Percentiles rank a stretch among this genome's conserved stretches.
These are phyloP conservation scores for Trichophyton equinum DNA, from an alignment of 2,329 filamentous ascomycete species.

Conservation along the genomic window DNA sequence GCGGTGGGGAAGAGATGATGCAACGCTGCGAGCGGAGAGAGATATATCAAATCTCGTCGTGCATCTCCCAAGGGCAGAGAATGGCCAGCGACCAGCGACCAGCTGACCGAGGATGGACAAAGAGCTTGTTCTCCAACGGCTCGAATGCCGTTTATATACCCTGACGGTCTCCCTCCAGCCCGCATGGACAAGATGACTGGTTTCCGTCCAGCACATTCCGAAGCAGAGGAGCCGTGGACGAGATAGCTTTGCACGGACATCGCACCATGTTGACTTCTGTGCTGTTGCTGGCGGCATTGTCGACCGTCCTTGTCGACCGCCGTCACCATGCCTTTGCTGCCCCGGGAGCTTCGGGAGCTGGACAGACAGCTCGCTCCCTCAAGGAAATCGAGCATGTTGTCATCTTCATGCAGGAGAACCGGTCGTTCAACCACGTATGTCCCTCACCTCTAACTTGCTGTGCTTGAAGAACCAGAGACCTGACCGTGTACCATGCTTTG, in stretches of 20 bases:
- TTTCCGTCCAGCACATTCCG: background rate
- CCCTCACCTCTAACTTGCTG: background rate
- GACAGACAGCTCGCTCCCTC: conserved; percentile 28
- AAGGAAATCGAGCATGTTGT: conserved; percentile 46
- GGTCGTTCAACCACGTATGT: conserved; percentile 29
- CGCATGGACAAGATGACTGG: background rate
- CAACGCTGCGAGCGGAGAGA: background rate
- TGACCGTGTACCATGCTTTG: background rate
- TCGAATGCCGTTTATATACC: background rate
- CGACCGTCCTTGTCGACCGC: conserved; percentile 8
- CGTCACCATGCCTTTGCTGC: background rate
- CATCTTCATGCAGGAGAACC: conserved; percentile 45
- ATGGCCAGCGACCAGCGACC: background rate
- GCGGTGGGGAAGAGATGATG: background rate
- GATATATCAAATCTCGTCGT: background rate
- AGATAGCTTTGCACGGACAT: too few relatives aligned
- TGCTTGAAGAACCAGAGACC: background rate
- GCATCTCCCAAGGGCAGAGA: background rate
- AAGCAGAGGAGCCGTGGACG: too few relatives aligned
- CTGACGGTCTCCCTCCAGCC: background rate
- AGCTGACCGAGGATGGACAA: background rate
- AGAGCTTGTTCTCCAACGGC: background rate
- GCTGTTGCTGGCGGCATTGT: conserved; percentile 2
- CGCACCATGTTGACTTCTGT: conserved; percentile 1
- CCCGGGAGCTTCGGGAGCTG: background rate